Base-by-base conservation (phyloP, 1,284 basidiomycete species). In the Pholiota adiposa region DNA sequence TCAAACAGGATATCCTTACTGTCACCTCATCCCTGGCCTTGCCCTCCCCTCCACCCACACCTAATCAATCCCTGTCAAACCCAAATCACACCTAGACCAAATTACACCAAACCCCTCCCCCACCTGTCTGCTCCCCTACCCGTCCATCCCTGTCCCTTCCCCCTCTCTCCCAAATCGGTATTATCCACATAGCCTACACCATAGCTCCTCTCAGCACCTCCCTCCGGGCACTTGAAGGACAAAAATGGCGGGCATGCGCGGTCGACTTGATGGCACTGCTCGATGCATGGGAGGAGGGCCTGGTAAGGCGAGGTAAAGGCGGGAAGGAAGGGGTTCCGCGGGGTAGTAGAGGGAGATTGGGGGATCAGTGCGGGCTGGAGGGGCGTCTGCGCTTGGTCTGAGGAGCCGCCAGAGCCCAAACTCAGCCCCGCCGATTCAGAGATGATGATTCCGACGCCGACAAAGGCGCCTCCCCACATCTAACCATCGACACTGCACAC, bases 71-170 rank as follows among this genome's bases (percentile, higher is more conserved):
- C n/a, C n/a, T n/a, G n/a, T n/a, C 29, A 31, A 31, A 4, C 29
- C 29, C 11, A 31, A 31, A 31, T 51, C 14, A 31, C 29, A 12
- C 4, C 66, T 67, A 75, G 5, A 70, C 67, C 59, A 66, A 72
- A 68, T 87, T 90, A 74, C 92, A 94, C 89, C 90, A 94, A 25
- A 91, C 81, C 69, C 91, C 29, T 90, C n/a, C 92, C 92, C 79
- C 82, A 93, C 50, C 69, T 70, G 73, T 94, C 91, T 67, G 85
- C 82, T n/a, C 83, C 77, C 16, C 63, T 71, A 1, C 88, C 88
- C 0, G 84, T 31, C 82, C 19, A 67, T 5, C 19, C 40, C 40
- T 19, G 2, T 41, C 19, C 40, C 18, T 1, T 18, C 8, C 1
- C 40, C 77, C 56, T 81, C 62, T 51, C 72, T 74, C 4, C 83